Evolutionary conservation across 345 rosid genomes (phyloP), one percentile per base, ranked within the genome.

Genomic region (Eucalyptus viminalis): DNA sequence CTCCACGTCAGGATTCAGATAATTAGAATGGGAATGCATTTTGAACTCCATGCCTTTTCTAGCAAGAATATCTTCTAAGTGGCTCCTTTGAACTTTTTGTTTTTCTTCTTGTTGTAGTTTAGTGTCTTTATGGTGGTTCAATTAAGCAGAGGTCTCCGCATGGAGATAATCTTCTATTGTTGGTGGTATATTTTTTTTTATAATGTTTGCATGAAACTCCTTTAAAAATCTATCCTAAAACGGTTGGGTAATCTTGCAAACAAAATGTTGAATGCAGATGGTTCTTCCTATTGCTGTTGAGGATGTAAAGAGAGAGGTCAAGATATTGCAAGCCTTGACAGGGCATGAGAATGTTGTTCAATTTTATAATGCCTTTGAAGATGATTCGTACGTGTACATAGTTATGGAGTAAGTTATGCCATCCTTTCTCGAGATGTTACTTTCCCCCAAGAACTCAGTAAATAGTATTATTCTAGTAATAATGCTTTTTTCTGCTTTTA

Each of bases 331-430:
- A 89, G 95, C 94, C 69, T 93, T 95, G 53, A 86, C 95, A 27
- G 96, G 96, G 83, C 96, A 95, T 89, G 96, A 95, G 91, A 95
- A 95, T 88, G 95, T 94, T 49, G 95, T 95, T 88, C 95, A 95
- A 88, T 94, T 95, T 88, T 86, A 93, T 90, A 91, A 94, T 87
- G 94, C 95, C n/a, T 95, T 92, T 47, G 96, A 95, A 92, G 95
- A 95, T 93, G 95, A 92, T 85, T 90, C 91, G 49, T 90, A 92
- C 69, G 95, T 94, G 27, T 91, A 90, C 90, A 93, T 91, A 69
- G 93, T 92, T 19, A 91, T 92, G 91, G 92, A 93, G 94, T 92
- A 90, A 92, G 95, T 89, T 91, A 76, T 67, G 29, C 88, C 76
- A 76, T 40, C 4, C 85, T 76, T 76, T 86, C 31, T 51, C 34